phyloP scores from a whole-genome alignment of 768 basidiomycete genomes.

The Artomyces pyxidatus region DNA sequence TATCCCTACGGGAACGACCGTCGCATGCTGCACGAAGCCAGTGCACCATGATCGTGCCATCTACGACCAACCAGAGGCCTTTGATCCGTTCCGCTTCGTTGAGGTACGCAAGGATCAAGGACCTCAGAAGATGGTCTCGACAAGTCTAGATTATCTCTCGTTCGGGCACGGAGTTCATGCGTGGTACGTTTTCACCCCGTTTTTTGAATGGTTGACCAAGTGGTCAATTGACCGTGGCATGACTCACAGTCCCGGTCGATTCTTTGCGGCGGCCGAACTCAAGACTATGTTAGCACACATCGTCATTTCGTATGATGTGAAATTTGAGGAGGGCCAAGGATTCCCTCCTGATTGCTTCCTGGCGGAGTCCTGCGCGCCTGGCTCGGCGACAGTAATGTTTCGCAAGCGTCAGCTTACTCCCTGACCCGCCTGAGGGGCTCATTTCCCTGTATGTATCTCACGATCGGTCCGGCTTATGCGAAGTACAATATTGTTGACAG shows the following conservation, averaged over 20 bases:
- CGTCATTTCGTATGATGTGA: conserved; percentile 18
- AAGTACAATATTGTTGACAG: too few species aligned
- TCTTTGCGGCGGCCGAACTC: conserved; percentile 19
- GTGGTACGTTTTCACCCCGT: conserved; percentile 16
- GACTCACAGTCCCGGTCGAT: conserved; percentile 18
- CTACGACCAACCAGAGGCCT: conserved; percentile 18
- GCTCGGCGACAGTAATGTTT: conserved; percentile 15
- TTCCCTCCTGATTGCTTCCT: conserved; percentile 1
- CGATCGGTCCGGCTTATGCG: too few species aligned
- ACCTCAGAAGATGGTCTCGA: conserved; percentile 31
- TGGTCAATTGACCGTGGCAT: not conserved
- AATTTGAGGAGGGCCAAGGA: conserved; percentile 14
- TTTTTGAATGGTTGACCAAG: not conserved
- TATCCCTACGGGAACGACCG: conserved; percentile 18
- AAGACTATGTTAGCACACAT: conserved; percentile 20
- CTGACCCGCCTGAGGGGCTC: too few species aligned
- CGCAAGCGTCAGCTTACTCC: too few species aligned
- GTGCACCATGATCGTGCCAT: conserved; percentile 19
- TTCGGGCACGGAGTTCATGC: conserved; percentile 24
- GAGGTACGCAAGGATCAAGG: conserved; percentile 25
- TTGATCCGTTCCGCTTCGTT: conserved; percentile 45
- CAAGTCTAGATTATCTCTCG: conserved; percentile 18
- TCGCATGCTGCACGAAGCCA: conserved; percentile 12
- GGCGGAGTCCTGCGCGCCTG: conserved; percentile 2
- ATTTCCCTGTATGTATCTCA: too few species aligned